Percentiles rank a stretch among this genome's conserved stretches.
phyloP scores from a whole-genome alignment of 768 basidiomycete genomes.

The Collybia sordida region DNA sequence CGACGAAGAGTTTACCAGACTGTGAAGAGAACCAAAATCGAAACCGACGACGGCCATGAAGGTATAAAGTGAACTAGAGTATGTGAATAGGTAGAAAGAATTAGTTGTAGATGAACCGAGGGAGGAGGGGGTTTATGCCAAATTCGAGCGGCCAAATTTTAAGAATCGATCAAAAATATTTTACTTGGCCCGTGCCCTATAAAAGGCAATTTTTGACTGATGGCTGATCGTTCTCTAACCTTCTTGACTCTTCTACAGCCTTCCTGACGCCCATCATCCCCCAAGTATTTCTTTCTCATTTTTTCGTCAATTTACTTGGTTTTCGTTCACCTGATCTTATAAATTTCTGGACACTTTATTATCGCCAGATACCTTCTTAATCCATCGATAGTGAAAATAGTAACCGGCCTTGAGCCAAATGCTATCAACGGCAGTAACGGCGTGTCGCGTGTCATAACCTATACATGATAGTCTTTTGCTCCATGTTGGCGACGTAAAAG shows the following conservation, averaged over 20 bases:
- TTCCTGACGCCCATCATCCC: slow-evolving; percentile 5
- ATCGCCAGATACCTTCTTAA: too few species aligned
- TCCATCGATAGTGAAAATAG: too few species aligned
- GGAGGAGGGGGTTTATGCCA: background rate
- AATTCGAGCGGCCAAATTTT: slow-evolving; percentile 14
- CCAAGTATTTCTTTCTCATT: too few species aligned
- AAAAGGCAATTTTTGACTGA: slow-evolving; percentile 16
- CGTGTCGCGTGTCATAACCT: too few species aligned
- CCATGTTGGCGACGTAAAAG: too few species aligned
- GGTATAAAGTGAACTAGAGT: slow-evolving; percentile 18
- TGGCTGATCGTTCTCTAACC: slow-evolving; percentile 16
- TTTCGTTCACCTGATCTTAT: background rate
- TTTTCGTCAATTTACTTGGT: too few species aligned
- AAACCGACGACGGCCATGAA: slow-evolving; percentile 92
- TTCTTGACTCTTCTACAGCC: slow-evolving; percentile 24
- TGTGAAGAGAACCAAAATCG: slow-evolving; percentile 88
- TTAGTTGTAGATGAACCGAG: slow-evolving; percentile 7
- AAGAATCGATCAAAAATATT: slow-evolving; percentile 14
- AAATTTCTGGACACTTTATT: too few species aligned
- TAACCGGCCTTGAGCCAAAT: too few species aligned
- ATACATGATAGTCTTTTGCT: too few species aligned
- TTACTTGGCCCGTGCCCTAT: slow-evolving; percentile 19
- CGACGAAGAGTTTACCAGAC: slow-evolving; percentile 57
- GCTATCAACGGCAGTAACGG: too few species aligned
- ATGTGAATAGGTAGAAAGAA: slow-evolving; percentile 8